phyloP scores from a whole-genome alignment of 116 monocot species.

The Cymodocea nodosa region DNA sequence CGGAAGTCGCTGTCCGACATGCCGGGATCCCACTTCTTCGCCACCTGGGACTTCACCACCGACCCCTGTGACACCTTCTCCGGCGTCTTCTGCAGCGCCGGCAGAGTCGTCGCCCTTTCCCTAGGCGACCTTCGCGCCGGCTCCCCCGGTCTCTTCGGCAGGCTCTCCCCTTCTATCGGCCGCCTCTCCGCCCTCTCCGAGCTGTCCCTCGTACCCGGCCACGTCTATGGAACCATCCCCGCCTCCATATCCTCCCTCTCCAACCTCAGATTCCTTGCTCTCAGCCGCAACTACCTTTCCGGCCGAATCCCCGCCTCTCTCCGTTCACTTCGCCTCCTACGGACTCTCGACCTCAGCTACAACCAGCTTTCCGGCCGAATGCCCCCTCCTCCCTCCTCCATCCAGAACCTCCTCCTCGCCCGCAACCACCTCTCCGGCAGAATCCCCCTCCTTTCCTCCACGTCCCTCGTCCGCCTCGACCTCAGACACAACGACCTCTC shows the following conservation, averaged over 20 bases:
- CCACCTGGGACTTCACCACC: slow-evolving; percentile 50
- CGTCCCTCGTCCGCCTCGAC: slow-evolving; percentile 7
- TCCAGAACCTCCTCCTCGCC: slow-evolving; percentile 24
- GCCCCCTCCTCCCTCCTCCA: slow-evolving; percentile 7
- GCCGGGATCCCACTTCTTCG: slow-evolving; percentile 41
- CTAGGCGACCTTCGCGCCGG: slow-evolving; percentile 50
- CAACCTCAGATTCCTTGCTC: slow-evolving; percentile 34
- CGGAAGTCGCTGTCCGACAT: slow-evolving; percentile 30
- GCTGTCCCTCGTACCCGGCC: slow-evolving; percentile 40
- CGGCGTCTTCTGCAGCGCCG: slow-evolving; percentile 34
- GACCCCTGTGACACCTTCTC: slow-evolving; percentile 45
- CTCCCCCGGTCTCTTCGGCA: slow-evolving; percentile 27
- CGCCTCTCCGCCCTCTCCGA: slow-evolving; percentile 26
- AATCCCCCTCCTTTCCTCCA: slow-evolving; percentile 10
- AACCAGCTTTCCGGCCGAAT: slow-evolving; percentile 34
- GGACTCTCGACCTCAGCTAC: slow-evolving; percentile 38
- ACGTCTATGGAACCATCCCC: slow-evolving; percentile 28
- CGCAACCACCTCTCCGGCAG: slow-evolving; percentile 21
- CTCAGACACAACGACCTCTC: slow-evolving; percentile 34
- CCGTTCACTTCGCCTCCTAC: slow-evolving; percentile 11
- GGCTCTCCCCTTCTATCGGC: slow-evolving; percentile 17
- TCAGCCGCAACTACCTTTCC: slow-evolving; percentile 37
- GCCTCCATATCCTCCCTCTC: slow-evolving; percentile 12
- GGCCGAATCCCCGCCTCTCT: slow-evolving; percentile 22
- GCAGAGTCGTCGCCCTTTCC: slow-evolving; percentile 25